Evolutionary conservation across 495 filamentous ascomycete species (phyloP), one percentile per base, ranked within the genome.

Genomic region (Haplographium delicatum): DNA sequence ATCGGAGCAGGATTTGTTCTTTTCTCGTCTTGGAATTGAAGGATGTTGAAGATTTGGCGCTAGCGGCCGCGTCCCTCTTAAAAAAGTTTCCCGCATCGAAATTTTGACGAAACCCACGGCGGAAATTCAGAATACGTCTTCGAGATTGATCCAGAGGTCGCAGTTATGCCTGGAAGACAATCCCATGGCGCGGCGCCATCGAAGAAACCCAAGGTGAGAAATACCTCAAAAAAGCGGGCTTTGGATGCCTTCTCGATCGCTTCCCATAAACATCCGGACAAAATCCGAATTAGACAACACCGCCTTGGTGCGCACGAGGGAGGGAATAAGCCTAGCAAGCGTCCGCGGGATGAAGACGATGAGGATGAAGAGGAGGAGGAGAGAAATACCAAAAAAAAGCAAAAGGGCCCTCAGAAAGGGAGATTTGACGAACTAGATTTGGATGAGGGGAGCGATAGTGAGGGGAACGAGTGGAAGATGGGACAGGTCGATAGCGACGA

Each of bases 211-310:
- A 80, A 78, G 52, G 62, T 60, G 45, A 71, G 74, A 40, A 68
- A 70, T 1, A 67, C 72, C 30, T 62, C 69, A 7, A 69, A 66
- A 37, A 57, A 71, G 42, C 72, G 71, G 46, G 80, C 79, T 5
- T 74, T 94, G 28, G 81, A 96, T 63, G 93, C 93, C 26, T 85
- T 95, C 55, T 74, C 91, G 31, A 87, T 93, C 59, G 93, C 93
- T 28, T 80, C 82, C 31, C 72, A 80, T 34, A 68, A 86, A 47
- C 71, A 70, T 47, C 73, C 75, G 2, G 69, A 69, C 2, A 72
- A 67, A 25, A 40, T 68, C 3, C 76, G 76, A 52, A 66, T 84
- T 16, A 68, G 72, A 44, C 70, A 73, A 50, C 71, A 74, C 58
- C 78, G 84, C 25, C 68, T 85, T 11, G 83, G 84, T 19, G 72